Percentiles rank a stretch among this genome's conserved stretches.
Conservation (phyloP, 208 protist species). For the Acanthamoeba sp. region DNA sequence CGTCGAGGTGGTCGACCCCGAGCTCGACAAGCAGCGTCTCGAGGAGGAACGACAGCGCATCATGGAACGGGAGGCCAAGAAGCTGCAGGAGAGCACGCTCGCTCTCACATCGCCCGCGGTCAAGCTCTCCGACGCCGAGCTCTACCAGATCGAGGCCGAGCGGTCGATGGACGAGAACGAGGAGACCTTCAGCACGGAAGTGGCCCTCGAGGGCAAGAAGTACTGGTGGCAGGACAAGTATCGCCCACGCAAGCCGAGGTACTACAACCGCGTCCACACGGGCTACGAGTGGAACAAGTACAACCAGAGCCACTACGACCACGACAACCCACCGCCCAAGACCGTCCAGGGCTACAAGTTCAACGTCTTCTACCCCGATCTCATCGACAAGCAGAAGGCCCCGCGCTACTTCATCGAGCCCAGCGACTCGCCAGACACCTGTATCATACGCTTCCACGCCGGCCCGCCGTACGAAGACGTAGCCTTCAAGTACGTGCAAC, state of each 20-base stretch:
- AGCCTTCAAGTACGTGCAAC: constrained; percentile 35
- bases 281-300: constrained; percentile 98
- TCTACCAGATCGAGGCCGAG: constrained; percentile 73
- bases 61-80: constrained; percentile 33
- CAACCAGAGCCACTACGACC: constrained; percentile 99
- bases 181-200: constrained; percentile 86
- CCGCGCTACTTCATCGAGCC: constrained; percentile 94
- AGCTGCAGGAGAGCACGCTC: constrained; percentile 24
- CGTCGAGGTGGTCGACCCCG: constrained; percentile 36
- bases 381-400: constrained; percentile 96
- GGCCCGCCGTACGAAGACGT: constrained; percentile 97
- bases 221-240: constrained; percentile 94
- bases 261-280: constrained; percentile 98
- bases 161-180: constrained; percentile 89
- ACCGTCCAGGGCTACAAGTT: constrained; percentile 99
- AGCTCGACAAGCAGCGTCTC: constrained; percentile 41
- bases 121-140: constrained; percentile 41
- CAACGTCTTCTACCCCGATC: constrained; percentile 99
- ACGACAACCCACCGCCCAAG: constrained; percentile 99
- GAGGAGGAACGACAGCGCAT: constrained; percentile 38
- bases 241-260: constrained; percentile 97
- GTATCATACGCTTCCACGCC: constrained; percentile 95
- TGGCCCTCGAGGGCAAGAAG: constrained; percentile 75
- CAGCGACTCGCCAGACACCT: constrained; percentile 91
- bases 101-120: neutral